Conservation (phyloP, 1,284 basidiomycete species). For the Grifola frondosa region DNA sequence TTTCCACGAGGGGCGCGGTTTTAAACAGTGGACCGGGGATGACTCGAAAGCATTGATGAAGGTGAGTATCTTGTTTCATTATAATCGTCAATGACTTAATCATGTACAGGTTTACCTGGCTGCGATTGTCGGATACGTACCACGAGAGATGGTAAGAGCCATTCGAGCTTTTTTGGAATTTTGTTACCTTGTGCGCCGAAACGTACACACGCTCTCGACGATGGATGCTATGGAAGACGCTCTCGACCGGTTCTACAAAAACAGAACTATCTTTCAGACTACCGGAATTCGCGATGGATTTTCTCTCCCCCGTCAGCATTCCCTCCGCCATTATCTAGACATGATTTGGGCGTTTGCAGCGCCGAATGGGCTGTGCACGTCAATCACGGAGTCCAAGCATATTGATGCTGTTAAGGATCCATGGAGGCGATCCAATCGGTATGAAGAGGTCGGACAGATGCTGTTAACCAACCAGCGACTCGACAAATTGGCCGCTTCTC, state of each 20-base stretch:
- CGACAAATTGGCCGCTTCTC: slow-evolving; percentile 12
- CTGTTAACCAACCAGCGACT: slow-evolving; percentile 10
- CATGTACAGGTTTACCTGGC: slow-evolving; percentile 11
- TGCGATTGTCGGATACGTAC: slow-evolving; percentile 17
- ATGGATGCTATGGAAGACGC: slow-evolving; percentile 5
- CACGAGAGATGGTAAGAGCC: slow-evolving; percentile 8
- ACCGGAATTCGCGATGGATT: slow-evolving; percentile 12
- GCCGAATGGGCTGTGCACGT: slow-evolving; percentile 22
- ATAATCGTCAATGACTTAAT: not conserved
- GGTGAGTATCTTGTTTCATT: slow-evolving; percentile 8
- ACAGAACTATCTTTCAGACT: slow-evolving; percentile 12
- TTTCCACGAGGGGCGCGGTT: slow-evolving; percentile 17
- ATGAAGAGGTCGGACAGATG: slow-evolving; percentile 18
- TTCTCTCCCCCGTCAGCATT: slow-evolving; percentile 21
- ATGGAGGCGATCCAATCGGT: slow-evolving; percentile 16
- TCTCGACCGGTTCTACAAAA: slow-evolving; percentile 10
- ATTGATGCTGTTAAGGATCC: slow-evolving; percentile 23
- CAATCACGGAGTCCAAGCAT: slow-evolving; percentile 22
- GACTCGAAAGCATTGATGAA: slow-evolving; percentile 28
- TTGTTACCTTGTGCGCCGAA: slow-evolving; percentile 13
- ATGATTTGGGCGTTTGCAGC: slow-evolving; percentile 18
- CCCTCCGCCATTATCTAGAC: slow-evolving; percentile 13
- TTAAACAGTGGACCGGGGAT: slow-evolving; percentile 26
- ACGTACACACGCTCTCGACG: not conserved
- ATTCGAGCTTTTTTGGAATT: slow-evolving; percentile 15